Evolutionary conservation across 371 early-diverging fungal genomes (phyloP), one percentile per base, ranked within the genome.

Genomic region (Mortierella sp.): DNA sequence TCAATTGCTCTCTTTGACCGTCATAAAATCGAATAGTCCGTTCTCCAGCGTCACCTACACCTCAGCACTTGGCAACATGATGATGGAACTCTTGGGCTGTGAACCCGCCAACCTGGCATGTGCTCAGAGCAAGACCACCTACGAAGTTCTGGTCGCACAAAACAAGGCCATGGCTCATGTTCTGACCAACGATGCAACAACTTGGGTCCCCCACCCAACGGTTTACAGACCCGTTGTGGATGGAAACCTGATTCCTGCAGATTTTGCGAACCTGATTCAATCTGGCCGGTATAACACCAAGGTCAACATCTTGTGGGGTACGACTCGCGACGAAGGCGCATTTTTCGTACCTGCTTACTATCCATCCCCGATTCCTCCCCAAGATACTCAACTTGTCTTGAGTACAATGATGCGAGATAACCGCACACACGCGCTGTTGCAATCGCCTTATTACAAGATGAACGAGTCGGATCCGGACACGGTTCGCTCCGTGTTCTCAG

Each of bases 281-380:
- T 21, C 50, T 0, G 69, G 69, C 1, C 26, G 31, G 0, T 64
- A 64, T 49, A 74, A 68, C 65, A 57, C 10, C 9, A 64, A 61
- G 24, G 74, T 65, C 43, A 68, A 59, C 8, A 54, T 74, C 46
- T 2, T 74, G n/a, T 74, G 68, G 65, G 69, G 74, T 0, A 47
- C 30, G 14, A 68, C 61, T 19, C 56, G 53, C 9, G 64, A 74
- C 18, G 74, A 74, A 23, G 28, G 3, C 2, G 53, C 16, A 12
- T 0, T 26, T 0, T 56, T 57, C 24, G 10, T 67, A 10, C 28
- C 57, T 2, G 3, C 6, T 3, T 5, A 5, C 1, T 39, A 41
- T 4, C 74, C 68, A 0, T 12, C 50, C 30, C 64, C 64, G 0
- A 49, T 74, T 24, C 61, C 59, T 8, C 10, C 53, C 1, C 18